Percentiles rank a stretch among this genome's conserved stretches.
Evolutionary conservation across 306 rosid genomes (phyloP).

Genomic region (Herpetospermum pedunculosum): DNA sequence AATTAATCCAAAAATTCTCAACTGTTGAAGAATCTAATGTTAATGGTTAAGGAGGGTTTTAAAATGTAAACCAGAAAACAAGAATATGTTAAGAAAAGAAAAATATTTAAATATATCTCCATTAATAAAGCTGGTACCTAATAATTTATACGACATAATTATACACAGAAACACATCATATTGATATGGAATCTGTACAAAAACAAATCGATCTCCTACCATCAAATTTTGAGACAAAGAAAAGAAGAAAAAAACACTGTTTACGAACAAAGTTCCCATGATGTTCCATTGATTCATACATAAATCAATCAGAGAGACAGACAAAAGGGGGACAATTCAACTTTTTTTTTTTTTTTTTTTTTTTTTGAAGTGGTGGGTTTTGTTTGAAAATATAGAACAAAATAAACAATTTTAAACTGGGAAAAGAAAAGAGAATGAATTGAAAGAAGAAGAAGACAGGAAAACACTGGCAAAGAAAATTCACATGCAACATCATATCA

Average conservation of each 20-base stretch:
- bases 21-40: constrained; percentile 1
- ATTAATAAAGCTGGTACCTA: not conserved
- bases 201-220: not conserved
- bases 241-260: not conserved
- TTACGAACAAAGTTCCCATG: not conserved
- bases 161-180: not conserved
- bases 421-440: not conserved
- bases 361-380: not conserved
- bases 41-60: not conserved
- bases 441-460: not conserved
- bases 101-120: not conserved
- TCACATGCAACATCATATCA: not conserved
- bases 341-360: not conserved
- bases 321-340: not conserved
- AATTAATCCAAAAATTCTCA: not conserved
- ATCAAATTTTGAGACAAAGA: not conserved
- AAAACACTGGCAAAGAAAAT: not conserved
- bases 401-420: not conserved
- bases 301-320: not conserved
- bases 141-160: not conserved
- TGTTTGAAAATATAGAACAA: not conserved
- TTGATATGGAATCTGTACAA: not conserved
- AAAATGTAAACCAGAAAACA: not conserved
- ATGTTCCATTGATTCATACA: not conserved
- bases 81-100: not conserved